phyloP scores from a whole-genome alignment of 2,329 filamentous ascomycete genomes.

The Exophiala dermatitidis region DNA sequence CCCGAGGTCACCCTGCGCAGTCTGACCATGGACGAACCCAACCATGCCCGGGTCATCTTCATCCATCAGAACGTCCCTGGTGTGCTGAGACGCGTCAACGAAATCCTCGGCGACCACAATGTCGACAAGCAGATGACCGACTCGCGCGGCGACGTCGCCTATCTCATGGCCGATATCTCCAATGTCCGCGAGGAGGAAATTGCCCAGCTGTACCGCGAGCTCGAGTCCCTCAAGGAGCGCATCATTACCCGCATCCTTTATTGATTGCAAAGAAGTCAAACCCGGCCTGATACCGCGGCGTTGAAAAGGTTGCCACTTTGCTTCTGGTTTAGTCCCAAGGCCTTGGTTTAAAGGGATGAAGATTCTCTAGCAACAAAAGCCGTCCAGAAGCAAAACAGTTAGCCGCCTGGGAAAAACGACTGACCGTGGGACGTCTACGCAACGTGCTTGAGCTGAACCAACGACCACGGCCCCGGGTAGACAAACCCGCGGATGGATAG shows the following conservation, averaged over 20 bases:
- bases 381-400: not conserved
- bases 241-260: slow-evolving; percentile 26
- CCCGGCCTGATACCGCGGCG: too few relatives aligned
- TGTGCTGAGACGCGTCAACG: slow-evolving; percentile 91
- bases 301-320: not conserved
- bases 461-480: too few relatives aligned
- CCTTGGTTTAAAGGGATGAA: too few relatives aligned
- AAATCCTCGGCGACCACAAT: slow-evolving; percentile 89
- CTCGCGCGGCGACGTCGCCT: slow-evolving; percentile 86
- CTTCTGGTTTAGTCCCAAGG: too few relatives aligned
- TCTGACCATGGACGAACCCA: slow-evolving; percentile 80
- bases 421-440: not conserved
- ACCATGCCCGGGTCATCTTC: slow-evolving; percentile 89
- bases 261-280: slow-evolving; percentile 1
- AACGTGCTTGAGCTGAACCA: too few relatives aligned
- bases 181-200: slow-evolving; percentile 73
- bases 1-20: slow-evolving; percentile 88
- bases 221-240: slow-evolving; percentile 58
- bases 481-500: too few relatives aligned
- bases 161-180: slow-evolving; percentile 96
- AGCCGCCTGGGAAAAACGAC: not conserved
- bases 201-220: slow-evolving; percentile 72
- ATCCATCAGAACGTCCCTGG: slow-evolving; percentile 96
- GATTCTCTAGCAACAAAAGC: too few relatives aligned
- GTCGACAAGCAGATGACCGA: slow-evolving; percentile 99